Evolutionary conservation across 495 filamentous ascomycete species (phyloP).

Genomic region (Alectoria sarmentosa): DNA sequence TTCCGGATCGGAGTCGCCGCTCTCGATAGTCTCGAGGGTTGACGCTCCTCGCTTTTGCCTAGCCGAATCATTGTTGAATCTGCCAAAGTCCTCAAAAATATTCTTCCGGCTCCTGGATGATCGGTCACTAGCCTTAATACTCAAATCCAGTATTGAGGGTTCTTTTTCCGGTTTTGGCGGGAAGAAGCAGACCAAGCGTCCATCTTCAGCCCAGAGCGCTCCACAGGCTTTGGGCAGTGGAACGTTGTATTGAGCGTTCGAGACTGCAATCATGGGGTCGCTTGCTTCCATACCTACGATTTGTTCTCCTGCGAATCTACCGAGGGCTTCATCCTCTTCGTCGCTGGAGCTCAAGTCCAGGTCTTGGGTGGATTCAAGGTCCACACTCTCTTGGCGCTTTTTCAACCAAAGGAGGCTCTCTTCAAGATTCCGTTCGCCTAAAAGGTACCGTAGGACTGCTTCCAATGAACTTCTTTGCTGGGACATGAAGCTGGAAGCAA

Average conservation of each 20-base stretch:
- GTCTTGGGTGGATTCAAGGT: slow-evolving; percentile 44
- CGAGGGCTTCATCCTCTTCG: slow-evolving; percentile 67
- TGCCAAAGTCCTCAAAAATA: slow-evolving; percentile 85
- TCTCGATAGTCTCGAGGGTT: slow-evolving; percentile 33
- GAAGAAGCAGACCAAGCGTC: slow-evolving; percentile 80
- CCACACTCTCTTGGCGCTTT: slow-evolving; percentile 47
- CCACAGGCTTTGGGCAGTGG: slow-evolving; percentile 70
- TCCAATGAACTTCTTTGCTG: slow-evolving; percentile 74
- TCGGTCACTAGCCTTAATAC: slow-evolving; percentile 54
- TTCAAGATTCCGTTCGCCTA: slow-evolving; percentile 75
- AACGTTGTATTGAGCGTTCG: slow-evolving; percentile 67
- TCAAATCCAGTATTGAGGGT: slow-evolving; percentile 53
- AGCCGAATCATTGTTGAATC: slow-evolving; percentile 53
- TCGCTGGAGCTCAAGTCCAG: slow-evolving; percentile 72
- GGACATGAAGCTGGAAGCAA: slow-evolving; percentile 59
- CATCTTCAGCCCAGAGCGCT: slow-evolving; percentile 68
- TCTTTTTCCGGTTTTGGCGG: slow-evolving; percentile 71
- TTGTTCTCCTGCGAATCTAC: slow-evolving; percentile 37
- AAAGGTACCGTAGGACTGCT: slow-evolving; percentile 70
- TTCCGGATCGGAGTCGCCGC: slow-evolving; percentile 51
- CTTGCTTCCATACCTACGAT: slow-evolving; percentile 44
- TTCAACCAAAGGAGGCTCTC: slow-evolving; percentile 64
- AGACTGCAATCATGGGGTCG: slow-evolving; percentile 44
- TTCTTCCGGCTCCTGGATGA: slow-evolving; percentile 50
- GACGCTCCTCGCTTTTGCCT: slow-evolving; percentile 42